Base-by-base conservation (phyloP, 2,329 filamentous ascomycete genomes). In the Alternaria incomplexa region DNA sequence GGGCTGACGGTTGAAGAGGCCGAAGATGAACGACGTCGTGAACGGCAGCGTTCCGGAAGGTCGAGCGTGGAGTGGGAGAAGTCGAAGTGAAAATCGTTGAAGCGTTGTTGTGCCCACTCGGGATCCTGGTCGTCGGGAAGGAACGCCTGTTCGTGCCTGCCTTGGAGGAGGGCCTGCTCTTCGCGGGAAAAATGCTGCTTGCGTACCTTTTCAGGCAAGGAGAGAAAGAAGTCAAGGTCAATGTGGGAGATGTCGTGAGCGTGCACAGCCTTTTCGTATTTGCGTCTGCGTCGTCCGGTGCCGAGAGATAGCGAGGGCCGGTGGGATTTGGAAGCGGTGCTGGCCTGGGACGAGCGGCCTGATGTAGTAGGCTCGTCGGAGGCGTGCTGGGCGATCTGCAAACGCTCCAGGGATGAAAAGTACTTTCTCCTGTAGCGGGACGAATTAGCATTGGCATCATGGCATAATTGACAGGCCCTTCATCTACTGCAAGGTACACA, bases 201-300 rank as follows among this genome's bases (percentile, higher is more conserved):
- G 74, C 88, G 89, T 66, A 93, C 85, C 79, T 93, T 93, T 65
- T 91, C 88, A 20, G 92, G 91, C 45, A 93, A 83, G 22, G 85
- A 87, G 56, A 89, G 83, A 76, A 90, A 93, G 83, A 91, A 93
- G 66, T 87, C 84, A 58, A 87, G 87, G 70, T 92, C 88, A 28
- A 85, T 83, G 58, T 85, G 84, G 57, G 85, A 80, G 66, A 79
- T 79, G 72, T 68, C 72, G 74, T 67, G 76, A 62, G 75, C 66
- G 52, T 73, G 68, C 56, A 60, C 71, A 47, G 70, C 58, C 50
- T 71, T 78, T 22, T 78, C 57, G 67, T 61, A 71, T 70, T 68
- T 83, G 82, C 61, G 77, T 72, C 44, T 77, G 69, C 66, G 73
- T 70, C 69, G 73, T 52, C 63, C 53, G 32, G 70, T 66, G 54